Conservation (phyloP, 2,329 filamentous ascomycete species). For the Mollisia scopiformis region DNA sequence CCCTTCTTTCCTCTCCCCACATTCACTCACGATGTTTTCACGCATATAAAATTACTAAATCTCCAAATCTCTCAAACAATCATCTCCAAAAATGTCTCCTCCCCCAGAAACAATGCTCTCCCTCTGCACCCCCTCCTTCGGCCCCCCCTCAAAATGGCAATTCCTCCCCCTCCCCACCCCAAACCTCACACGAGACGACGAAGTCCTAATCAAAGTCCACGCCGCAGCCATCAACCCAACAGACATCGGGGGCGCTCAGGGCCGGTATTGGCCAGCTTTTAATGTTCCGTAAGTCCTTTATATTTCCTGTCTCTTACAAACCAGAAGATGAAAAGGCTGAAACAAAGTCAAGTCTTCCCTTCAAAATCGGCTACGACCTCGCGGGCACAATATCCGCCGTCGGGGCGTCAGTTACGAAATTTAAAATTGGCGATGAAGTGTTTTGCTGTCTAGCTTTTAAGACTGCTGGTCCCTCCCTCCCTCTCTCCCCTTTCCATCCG, state of each 20-base stretch:
- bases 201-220: conserved; percentile 47
- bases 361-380: conserved; percentile 45
- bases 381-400: conserved; percentile 41
- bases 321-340: not conserved
- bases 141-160: conserved; percentile 30
- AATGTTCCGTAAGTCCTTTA: not conserved
- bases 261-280: conserved; percentile 22
- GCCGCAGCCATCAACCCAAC: conserved; percentile 47
- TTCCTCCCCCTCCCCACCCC: conserved; percentile 46
- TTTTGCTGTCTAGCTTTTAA: conserved; percentile 38
- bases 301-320: not conserved
- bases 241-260: conserved; percentile 41
- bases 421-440: conserved; percentile 42
- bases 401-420: conserved; percentile 35
- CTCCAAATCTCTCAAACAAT: no score
- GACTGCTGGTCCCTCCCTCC: not conserved
- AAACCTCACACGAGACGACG: conserved; percentile 42
- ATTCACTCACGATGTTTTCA: no score
- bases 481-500: not conserved
- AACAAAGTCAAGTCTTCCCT: conserved; percentile 40
- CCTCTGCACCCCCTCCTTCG: conserved; percentile 13
- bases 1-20: no score
- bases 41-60: no score
- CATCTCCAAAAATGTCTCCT: no score
- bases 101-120: conserved; percentile 23